These are phyloP conservation scores for Fusarium pseudoanthophilum DNA, from an alignment of 2,329 filamentous ascomycete genomes.

Conservation along the genomic window DNA sequence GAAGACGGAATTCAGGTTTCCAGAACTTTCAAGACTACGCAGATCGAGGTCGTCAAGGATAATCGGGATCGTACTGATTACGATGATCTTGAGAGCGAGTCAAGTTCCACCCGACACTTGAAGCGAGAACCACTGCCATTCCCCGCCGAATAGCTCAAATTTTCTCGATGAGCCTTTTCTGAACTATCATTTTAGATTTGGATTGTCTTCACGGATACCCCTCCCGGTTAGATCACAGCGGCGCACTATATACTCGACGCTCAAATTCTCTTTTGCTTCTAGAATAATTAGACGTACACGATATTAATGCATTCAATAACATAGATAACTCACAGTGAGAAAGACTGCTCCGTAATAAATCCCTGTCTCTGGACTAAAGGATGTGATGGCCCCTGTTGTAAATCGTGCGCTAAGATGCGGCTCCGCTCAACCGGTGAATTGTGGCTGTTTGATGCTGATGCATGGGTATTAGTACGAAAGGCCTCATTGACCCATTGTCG, in stretches of 20 bases:
- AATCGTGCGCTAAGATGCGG: slow-evolving; percentile 12
- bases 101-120: slow-evolving; percentile 40
- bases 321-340: not conserved
- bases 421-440: slow-evolving; percentile 23
- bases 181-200: not conserved
- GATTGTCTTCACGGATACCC: slow-evolving; percentile 6
- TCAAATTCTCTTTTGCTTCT: not conserved
- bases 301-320: not conserved
- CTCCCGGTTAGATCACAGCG: not conserved
- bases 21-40: slow-evolving; percentile 41
- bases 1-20: slow-evolving; percentile 41
- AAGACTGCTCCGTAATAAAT: not conserved
- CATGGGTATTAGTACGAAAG: not conserved
- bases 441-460: slow-evolving; percentile 9
- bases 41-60: slow-evolving; percentile 33
- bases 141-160: not conserved
- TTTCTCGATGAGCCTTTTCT: not conserved
- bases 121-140: slow-evolving; percentile 38
- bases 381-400: slow-evolving; percentile 1
- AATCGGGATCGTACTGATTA: slow-evolving; percentile 27
- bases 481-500: not conserved
- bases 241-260: not conserved
- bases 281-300: slow-evolving; percentile 6
- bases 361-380: not conserved
- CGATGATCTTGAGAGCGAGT: slow-evolving; percentile 42